These are phyloP conservation scores for Annulohypoxylon nitens DNA, from an alignment of 495 filamentous ascomycete genomes.

Conservation along the genomic window DNA sequence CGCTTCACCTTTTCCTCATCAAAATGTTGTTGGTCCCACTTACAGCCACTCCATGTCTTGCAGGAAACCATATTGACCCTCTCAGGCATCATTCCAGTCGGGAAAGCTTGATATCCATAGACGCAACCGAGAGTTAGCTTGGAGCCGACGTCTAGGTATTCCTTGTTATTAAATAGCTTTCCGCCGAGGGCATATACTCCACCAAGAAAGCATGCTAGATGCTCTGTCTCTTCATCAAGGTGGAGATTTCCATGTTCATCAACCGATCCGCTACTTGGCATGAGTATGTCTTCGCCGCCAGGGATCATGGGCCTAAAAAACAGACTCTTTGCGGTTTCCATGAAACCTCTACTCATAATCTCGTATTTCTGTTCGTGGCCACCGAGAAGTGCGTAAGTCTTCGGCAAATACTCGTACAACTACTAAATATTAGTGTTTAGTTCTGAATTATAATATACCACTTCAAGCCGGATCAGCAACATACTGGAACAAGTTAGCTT, in stretches of 20 bases:
- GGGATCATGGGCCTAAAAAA: constrained; percentile 85
- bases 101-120: constrained; percentile 82
- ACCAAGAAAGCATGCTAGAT: constrained; percentile 79
- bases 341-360: constrained; percentile 77
- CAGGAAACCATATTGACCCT: constrained; percentile 73
- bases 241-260: constrained; percentile 43
- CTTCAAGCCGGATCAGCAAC: background rate
- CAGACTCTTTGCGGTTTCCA: constrained; percentile 75
- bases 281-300: constrained; percentile 74
- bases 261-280: constrained; percentile 65
- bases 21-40: constrained; percentile 77
- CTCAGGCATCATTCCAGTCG: constrained; percentile 91
- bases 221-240: constrained; percentile 57
- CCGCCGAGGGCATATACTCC: constrained; percentile 87
- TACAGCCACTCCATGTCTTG: constrained; percentile 69
- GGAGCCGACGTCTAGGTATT: constrained; percentile 77
- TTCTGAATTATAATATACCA: background rate
- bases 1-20: constrained; percentile 44
- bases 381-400: constrained; percentile 76
- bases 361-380: constrained; percentile 80
- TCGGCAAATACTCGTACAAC: constrained; percentile 91
- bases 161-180: constrained; percentile 74
- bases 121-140: constrained; percentile 89
- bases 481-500: constrained; percentile 1
- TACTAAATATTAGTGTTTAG: background rate